A percentile compares a stretch with the other conserved stretches of the same genome.
phyloP scores from a whole-genome alignment of 495 filamentous ascomycete species.

The Hyphodiscus hymeniophilus region DNA sequence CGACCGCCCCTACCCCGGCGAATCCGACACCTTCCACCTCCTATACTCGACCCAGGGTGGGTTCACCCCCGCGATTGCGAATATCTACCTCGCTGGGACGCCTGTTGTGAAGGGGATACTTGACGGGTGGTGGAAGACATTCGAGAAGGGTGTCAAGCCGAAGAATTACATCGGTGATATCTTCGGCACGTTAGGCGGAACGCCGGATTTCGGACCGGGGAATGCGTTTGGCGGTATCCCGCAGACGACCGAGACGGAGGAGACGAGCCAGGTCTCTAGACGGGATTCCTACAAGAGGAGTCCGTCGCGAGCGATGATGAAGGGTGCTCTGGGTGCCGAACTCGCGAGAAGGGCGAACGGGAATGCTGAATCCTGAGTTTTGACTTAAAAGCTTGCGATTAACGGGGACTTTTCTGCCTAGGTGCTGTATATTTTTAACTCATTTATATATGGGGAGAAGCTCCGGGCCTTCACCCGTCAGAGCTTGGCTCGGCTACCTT shows the following conservation, averaged over 20 bases:
- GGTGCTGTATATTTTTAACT: no score
- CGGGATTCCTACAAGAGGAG: constrained; percentile 3
- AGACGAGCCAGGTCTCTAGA: not conserved
- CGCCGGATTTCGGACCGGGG: constrained; percentile 55
- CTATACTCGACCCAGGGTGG: constrained; percentile 50
- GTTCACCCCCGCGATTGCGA: constrained; percentile 51
- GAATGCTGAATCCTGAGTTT: not conserved
- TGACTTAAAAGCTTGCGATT: no score
- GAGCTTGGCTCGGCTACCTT: no score
- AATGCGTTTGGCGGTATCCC: not conserved
- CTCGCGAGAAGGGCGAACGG: constrained; percentile 10
- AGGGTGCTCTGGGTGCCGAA: constrained; percentile 9
- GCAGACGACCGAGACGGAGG: not conserved
- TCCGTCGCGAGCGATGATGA: not conserved
- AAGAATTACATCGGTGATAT: constrained; percentile 69
- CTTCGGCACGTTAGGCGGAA: constrained; percentile 56
- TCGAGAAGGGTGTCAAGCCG: constrained; percentile 48
- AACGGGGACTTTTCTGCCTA: no score
- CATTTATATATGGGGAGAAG: no score
- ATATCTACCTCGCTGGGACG: constrained; percentile 60
- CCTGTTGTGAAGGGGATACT: constrained; percentile 62
- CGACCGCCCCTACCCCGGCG: constrained; percentile 55
- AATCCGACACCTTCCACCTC: constrained; percentile 46
- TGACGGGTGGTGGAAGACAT: constrained; percentile 48
- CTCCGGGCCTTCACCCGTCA: no score